A percentile compares a stretch with the other conserved stretches of the same genome.
These are phyloP conservation scores for Mentha longifolia DNA, from an alignment of 257 asterid genomes.

Conservation along the genomic window DNA sequence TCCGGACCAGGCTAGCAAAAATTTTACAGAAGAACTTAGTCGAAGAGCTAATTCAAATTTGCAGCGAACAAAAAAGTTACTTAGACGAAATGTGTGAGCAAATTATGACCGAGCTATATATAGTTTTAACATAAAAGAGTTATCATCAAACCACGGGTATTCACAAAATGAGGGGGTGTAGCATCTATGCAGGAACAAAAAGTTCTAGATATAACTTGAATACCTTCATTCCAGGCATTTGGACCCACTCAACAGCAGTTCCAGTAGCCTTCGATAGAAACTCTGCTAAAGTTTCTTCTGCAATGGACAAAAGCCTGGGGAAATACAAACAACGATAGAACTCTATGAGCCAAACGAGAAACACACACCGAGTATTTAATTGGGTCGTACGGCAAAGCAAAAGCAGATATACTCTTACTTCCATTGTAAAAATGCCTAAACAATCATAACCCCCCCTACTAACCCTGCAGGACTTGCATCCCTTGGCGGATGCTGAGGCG, in stretches of 20 bases:
- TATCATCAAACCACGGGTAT: background rate
- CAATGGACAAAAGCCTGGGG: constrained; percentile 89
- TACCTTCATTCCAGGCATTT: constrained; percentile 99
- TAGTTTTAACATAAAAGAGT: background rate
- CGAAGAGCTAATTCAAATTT: constrained; percentile 1
- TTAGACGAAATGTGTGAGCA: background rate
- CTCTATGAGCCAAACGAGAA: constrained; percentile 41
- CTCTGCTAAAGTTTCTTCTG: constrained; percentile 97
- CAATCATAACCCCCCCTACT: constrained; percentile 48
- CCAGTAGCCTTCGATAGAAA: constrained; percentile 97
- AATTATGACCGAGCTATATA: background rate
- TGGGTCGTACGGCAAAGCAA: constrained; percentile 33
- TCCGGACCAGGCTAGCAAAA: constrained; percentile 96
- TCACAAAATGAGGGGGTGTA: background rate
- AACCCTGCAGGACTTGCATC: constrained; percentile 99
- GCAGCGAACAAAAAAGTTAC: background rate
- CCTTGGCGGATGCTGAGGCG: constrained; percentile 90
- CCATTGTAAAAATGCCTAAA: constrained; percentile 54
- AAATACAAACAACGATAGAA: constrained; percentile 40
- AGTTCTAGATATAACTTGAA: constrained; percentile 1
- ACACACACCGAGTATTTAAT: constrained; percentile 30
- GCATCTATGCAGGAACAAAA: background rate
- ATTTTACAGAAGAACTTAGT: constrained; percentile 20
- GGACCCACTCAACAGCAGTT: constrained; percentile 99
- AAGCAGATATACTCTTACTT: constrained; percentile 25